Evolutionary conservation across 1,284 basidiomycete species (phyloP).

Genomic region (Trametes hirsuta): DNA sequence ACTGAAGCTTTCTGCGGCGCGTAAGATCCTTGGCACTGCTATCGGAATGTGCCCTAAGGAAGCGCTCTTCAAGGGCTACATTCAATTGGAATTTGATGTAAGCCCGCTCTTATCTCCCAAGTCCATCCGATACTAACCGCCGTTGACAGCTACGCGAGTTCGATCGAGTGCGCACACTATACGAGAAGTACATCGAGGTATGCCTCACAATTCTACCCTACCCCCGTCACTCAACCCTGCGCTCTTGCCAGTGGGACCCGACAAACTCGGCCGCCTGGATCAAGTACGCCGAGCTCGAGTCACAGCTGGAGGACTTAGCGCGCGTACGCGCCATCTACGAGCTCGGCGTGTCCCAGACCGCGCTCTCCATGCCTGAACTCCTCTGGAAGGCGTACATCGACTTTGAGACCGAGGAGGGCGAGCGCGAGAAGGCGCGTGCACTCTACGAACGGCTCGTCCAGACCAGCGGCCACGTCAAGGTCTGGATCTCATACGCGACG

Average conservation of each 20-base stretch:
- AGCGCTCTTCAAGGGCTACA: conserved; percentile 91
- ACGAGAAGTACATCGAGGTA: conserved; percentile 94
- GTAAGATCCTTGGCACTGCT: conserved; percentile 88
- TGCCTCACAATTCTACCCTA: conserved; percentile 15
- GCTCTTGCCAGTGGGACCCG: conserved; percentile 72
- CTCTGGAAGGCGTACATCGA: conserved; percentile 99
- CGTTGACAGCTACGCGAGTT: conserved; percentile 81
- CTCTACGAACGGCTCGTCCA: conserved; percentile 90
- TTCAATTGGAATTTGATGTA: conserved; percentile 90
- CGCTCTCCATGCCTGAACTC: conserved; percentile 97
- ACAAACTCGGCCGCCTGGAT: conserved; percentile 95
- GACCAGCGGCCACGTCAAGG: conserved; percentile 94
- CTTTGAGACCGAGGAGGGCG: conserved; percentile 93
- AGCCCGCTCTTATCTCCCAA: conserved; percentile 24
- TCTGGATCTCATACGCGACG: conserved; percentile 81
- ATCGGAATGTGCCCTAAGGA: conserved; percentile 98
- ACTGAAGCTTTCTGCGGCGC: conserved; percentile 81
- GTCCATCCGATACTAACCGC: neutral
- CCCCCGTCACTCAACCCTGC: neutral
- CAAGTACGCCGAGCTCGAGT: conserved; percentile 94
- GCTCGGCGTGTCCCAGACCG: conserved; percentile 87
- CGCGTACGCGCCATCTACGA: conserved; percentile 97
- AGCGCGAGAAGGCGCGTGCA: conserved; percentile 82
- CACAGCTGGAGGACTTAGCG: conserved; percentile 87
- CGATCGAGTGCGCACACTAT: conserved; percentile 89